Percentiles rank a stretch among this genome's conserved stretches.
Evolutionary conservation across 306 rosid species (phyloP).

Genomic region (Castanopsis chinensis): DNA sequence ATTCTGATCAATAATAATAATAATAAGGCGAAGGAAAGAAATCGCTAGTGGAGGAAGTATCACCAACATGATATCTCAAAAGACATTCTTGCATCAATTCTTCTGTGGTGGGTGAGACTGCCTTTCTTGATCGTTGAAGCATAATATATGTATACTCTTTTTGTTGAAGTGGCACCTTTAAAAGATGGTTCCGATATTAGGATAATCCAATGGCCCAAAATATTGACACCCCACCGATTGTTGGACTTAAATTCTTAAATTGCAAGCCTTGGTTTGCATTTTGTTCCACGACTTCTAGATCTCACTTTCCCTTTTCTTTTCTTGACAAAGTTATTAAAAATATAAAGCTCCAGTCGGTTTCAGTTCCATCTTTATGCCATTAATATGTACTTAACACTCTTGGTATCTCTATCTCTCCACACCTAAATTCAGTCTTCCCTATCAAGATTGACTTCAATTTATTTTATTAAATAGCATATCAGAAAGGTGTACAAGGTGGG

Average conservation of each 20-base stretch:
- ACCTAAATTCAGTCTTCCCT: background rate
- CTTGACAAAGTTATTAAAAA: background rate
- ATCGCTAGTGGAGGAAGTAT: too few relatives aligned
- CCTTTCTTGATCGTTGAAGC: too few relatives aligned
- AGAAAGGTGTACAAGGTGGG: slow-evolving; percentile 1
- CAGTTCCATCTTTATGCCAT: slow-evolving; percentile 1
- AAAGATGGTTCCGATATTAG: too few relatives aligned
- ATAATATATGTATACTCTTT: too few relatives aligned
- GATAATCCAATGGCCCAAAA: background rate
- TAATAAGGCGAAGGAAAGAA: too few relatives aligned
- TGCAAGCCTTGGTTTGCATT: slow-evolving; percentile 11
- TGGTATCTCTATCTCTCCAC: slow-evolving; percentile 31
- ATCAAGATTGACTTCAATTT: slow-evolving; percentile 22
- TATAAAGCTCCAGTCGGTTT: background rate
- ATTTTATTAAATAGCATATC: background rate
- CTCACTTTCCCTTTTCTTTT: background rate
- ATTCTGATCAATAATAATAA: too few relatives aligned
- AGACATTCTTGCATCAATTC: too few relatives aligned
- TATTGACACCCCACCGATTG: background rate
- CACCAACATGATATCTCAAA: too few relatives aligned
- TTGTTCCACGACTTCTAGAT: background rate
- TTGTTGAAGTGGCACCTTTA: too few relatives aligned
- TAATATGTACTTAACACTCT: slow-evolving; percentile 23
- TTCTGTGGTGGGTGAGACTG: too few relatives aligned
- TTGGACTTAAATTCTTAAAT: background rate